These are phyloP conservation scores for Hygrophila difformis DNA, from an alignment of 257 asterid species.

Conservation along the genomic window DNA sequence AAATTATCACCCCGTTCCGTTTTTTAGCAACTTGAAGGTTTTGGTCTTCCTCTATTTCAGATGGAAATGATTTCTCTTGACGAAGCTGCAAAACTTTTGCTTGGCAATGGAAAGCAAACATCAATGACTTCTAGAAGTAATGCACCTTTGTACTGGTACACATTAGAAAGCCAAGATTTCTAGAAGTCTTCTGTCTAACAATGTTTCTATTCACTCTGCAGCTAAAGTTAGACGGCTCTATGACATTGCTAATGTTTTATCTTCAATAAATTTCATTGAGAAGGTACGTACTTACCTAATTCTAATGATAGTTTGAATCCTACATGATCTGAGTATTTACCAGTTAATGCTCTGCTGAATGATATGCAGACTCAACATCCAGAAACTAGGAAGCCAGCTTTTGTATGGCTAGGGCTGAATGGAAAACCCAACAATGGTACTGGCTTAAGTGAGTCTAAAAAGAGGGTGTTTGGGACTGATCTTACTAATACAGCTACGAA, in stretches of 20 bases:
- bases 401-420: conserved; percentile 69
- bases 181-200: conserved; percentile 12
- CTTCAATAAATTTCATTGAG: conserved; percentile 90
- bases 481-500: conserved; percentile 53
- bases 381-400: conserved; percentile 90
- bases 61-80: conserved; percentile 92
- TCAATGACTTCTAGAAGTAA: conserved; percentile 91
- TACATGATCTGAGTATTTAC: neutral
- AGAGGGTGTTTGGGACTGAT: conserved; percentile 80
- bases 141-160: neutral
- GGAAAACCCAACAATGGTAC: conserved; percentile 31
- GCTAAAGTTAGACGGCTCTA: conserved; percentile 92
- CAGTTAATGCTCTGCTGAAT: conserved; percentile 58
- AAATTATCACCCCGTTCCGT: neutral
- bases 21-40: neutral
- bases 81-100: conserved; percentile 90
- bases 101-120: conserved; percentile 74
- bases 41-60: conserved; percentile 27
- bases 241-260: conserved; percentile 90
- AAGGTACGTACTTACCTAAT: conserved; percentile 38
- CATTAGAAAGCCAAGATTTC: neutral
- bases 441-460: conserved; percentile 36
- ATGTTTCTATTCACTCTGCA: conserved; percentile 26
- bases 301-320: neutral
- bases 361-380: conserved; percentile 78